Percentiles rank a stretch among this genome's conserved stretches.
phyloP scores from a whole-genome alignment of 1,139 yeast species.

The Barnettozyma hawaiiensis region DNA sequence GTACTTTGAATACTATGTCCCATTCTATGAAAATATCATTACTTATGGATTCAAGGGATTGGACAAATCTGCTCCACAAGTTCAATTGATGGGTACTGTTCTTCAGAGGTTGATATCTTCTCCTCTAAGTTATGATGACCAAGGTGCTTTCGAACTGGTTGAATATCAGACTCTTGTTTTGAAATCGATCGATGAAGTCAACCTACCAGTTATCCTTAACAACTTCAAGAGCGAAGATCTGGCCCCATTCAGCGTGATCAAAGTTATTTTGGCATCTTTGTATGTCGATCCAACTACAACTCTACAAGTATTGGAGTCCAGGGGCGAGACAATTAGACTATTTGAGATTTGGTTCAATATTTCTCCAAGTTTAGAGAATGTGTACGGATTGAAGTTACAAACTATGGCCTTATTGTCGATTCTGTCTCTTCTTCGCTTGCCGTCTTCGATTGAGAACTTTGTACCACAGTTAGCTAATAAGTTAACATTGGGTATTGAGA shows the following conservation, averaged over 20 bases:
- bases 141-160: constrained; percentile 20
- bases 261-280: constrained; percentile 60
- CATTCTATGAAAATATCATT: constrained; percentile 71
- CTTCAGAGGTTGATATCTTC: constrained; percentile 26
- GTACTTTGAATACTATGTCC: constrained; percentile 70
- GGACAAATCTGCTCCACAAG: constrained; percentile 27
- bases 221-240: constrained; percentile 18
- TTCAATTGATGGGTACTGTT: constrained; percentile 31
- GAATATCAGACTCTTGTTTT: constrained; percentile 21
- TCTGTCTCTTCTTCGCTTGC: constrained; percentile 35
- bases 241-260: constrained; percentile 42
- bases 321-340: constrained; percentile 42
- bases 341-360: constrained; percentile 62
- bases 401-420: constrained; percentile 56
- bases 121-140: constrained; percentile 20
- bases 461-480: constrained; percentile 36
- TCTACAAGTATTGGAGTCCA: constrained; percentile 45
- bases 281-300: constrained; percentile 58
- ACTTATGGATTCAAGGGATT: constrained; percentile 59
- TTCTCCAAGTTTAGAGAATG: constrained; percentile 54
- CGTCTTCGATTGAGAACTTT: constrained; percentile 30
- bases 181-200: constrained; percentile 15
- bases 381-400: constrained; percentile 73
- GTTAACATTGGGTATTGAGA: constrained; percentile 45
- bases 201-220: constrained; percentile 13